These are phyloP conservation scores for Gentiana macrophylla DNA, from an alignment of 257 asterid genomes.

Conservation along the genomic window DNA sequence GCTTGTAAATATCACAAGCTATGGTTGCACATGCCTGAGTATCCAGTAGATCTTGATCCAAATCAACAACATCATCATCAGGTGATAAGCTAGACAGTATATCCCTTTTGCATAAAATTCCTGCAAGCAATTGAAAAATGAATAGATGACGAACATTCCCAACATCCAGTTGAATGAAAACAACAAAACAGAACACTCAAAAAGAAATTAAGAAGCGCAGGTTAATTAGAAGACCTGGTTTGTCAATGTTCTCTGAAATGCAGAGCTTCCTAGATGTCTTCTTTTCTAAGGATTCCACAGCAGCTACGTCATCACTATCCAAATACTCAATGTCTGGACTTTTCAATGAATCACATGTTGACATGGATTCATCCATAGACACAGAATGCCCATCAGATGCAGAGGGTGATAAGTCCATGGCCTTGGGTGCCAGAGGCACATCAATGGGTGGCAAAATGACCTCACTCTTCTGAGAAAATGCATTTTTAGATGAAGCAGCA, in stretches of 20 bases:
- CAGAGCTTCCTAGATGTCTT: slow-evolving; percentile 49
- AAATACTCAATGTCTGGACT: slow-evolving; percentile 87
- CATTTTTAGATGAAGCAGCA: slow-evolving; percentile 22
- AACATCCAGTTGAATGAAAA: no score
- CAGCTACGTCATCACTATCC: slow-evolving; percentile 44
- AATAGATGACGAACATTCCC: background rate
- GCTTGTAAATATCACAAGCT: slow-evolving; percentile 86
- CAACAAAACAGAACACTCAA: background rate
- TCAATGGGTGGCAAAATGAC: slow-evolving; percentile 17
- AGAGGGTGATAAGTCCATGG: slow-evolving; percentile 35
- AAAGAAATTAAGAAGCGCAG: background rate
- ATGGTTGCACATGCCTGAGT: slow-evolving; percentile 86
- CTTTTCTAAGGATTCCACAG: slow-evolving; percentile 54
- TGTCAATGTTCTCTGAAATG: slow-evolving; percentile 44
- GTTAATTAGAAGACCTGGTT: slow-evolving; percentile 30
- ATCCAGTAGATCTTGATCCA: slow-evolving; percentile 59
- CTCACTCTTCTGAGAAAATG: slow-evolving; percentile 23
- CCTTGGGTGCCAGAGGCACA: slow-evolving; percentile 7
- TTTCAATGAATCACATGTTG: slow-evolving; percentile 68
- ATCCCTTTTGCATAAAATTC: slow-evolving; percentile 57
- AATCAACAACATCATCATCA: slow-evolving; percentile 36
- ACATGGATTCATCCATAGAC: slow-evolving; percentile 86
- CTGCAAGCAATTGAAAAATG: slow-evolving; percentile 21
- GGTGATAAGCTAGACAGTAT: slow-evolving; percentile 29
- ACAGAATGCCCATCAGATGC: slow-evolving; percentile 45